Evolutionary conservation across 2,329 filamentous ascomycete genomes (phyloP).

Genomic region (Ophiosphaerella narmari): DNA sequence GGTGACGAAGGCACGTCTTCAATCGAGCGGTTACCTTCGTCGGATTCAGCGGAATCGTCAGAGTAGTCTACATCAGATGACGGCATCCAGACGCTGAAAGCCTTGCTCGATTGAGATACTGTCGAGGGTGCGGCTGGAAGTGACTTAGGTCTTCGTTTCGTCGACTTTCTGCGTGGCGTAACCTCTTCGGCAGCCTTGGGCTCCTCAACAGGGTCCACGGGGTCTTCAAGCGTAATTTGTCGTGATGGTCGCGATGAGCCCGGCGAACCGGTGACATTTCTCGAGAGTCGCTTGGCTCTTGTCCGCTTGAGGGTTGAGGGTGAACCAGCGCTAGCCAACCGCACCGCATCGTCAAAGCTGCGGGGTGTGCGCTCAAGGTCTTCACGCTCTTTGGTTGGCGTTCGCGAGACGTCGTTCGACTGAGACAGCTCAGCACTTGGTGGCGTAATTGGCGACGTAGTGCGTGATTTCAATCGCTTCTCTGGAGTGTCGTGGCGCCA

Average conservation of each 20-base stretch:
- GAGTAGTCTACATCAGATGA: constrained; percentile 44
- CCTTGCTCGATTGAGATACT: constrained; percentile 41
- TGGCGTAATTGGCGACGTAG: constrained; percentile 42
- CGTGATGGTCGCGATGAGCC: constrained; percentile 36
- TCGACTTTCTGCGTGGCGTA: constrained; percentile 35
- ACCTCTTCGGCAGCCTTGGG: constrained; percentile 13
- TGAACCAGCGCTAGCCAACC: constrained; percentile 35
- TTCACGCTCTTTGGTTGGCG: constrained; percentile 15
- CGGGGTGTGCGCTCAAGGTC: constrained; percentile 40
- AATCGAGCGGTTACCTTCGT: constrained; percentile 32
- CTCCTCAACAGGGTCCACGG: constrained; percentile 21
- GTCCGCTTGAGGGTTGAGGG: constrained; percentile 43
- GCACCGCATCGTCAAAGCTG: constrained; percentile 44
- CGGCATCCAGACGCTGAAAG: constrained; percentile 57
- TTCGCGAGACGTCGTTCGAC: constrained; percentile 18
- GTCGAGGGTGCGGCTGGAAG: constrained; percentile 22
- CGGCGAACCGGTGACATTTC: constrained; percentile 35
- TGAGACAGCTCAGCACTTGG: constrained; percentile 43
- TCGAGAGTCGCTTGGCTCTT: constrained; percentile 46
- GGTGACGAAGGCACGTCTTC: constrained; percentile 26
- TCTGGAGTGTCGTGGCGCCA: constrained; percentile 49
- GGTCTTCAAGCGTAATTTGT: constrained; percentile 43
- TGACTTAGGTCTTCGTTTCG: constrained; percentile 35
- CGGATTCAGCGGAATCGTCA: constrained; percentile 43
- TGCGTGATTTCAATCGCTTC: constrained; percentile 30